Conservation (phyloP, 495 filamentous ascomycete species). For the Penicillium macrosclerotiorum region DNA sequence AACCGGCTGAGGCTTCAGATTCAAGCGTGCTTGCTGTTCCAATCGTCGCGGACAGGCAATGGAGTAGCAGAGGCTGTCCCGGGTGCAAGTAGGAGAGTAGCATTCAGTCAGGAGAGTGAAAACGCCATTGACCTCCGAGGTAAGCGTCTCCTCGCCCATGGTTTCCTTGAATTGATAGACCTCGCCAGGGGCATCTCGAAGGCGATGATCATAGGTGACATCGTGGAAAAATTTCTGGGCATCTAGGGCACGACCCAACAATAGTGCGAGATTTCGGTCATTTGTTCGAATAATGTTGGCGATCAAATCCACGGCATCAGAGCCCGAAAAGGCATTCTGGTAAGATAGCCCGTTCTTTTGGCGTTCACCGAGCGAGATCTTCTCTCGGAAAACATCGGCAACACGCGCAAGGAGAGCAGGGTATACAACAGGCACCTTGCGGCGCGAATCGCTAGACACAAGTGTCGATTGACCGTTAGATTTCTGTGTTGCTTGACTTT, state of each 20-base stretch:
- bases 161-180: conserved; percentile 97
- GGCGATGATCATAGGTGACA: conserved; percentile 94
- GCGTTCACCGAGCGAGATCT: conserved; percentile 76
- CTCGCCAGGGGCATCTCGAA: conserved; percentile 85
- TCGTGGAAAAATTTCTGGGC: conserved; percentile 99
- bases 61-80: conserved; percentile 93
- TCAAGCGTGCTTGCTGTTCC: conserved; percentile 91
- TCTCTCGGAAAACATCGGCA: conserved; percentile 84
- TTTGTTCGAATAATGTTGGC: conserved; percentile 93
- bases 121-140: conserved; percentile 88
- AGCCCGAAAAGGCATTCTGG: conserved; percentile 91
- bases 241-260: conserved; percentile 91
- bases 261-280: conserved; percentile 89
- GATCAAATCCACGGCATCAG: conserved; percentile 93
- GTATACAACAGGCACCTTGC: conserved; percentile 78
- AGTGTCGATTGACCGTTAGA: conserved; percentile 38
- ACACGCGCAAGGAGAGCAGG: conserved; percentile 89
- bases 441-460: conserved; percentile 45
- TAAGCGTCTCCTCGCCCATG: conserved; percentile 76
- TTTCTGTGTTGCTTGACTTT: conserved; percentile 35
- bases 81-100: conserved; percentile 95
- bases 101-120: conserved; percentile 96
- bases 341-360: conserved; percentile 97
- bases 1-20: conserved; percentile 86
- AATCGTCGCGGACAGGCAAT: conserved; percentile 94